phyloP scores from a whole-genome alignment of 2,329 filamentous ascomycete species.

The Stagonosporopsis rhizophila region DNA sequence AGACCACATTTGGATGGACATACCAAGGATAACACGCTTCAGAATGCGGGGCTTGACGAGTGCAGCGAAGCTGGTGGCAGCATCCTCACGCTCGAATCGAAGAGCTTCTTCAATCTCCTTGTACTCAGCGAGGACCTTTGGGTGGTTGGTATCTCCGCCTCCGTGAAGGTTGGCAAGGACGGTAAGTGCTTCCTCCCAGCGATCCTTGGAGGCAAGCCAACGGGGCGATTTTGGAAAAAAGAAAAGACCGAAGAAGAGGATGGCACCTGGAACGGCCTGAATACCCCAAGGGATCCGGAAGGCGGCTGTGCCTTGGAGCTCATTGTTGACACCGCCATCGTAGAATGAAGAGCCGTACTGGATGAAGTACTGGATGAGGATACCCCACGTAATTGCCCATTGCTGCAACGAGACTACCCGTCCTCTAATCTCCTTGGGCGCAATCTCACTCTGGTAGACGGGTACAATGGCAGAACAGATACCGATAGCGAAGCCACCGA shows the following conservation, averaged over 20 bases:
- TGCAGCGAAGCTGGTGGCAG: constrained; percentile 57
- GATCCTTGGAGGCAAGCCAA: constrained; percentile 73
- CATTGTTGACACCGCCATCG: constrained; percentile 51
- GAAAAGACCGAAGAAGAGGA: constrained; percentile 51
- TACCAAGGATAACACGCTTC: constrained; percentile 64
- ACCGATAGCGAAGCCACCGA: constrained; percentile 86
- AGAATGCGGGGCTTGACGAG: constrained; percentile 61
- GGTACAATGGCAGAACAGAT: constrained; percentile 91
- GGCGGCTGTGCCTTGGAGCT: constrained; percentile 53
- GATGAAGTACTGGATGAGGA: constrained; percentile 71
- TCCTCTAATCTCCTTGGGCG: constrained; percentile 56
- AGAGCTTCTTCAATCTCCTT: constrained; percentile 66
- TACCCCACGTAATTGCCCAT: constrained; percentile 76
- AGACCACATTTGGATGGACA: constrained; percentile 39
- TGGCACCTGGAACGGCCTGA: constrained; percentile 51
- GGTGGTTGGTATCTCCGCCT: constrained; percentile 61
- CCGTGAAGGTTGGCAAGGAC: constrained; percentile 64
- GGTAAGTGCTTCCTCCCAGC: constrained; percentile 70
- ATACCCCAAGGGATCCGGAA: constrained; percentile 55
- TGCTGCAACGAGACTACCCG: constrained; percentile 71
- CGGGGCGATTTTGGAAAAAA: constrained; percentile 63
- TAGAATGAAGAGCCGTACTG: constrained; percentile 68
- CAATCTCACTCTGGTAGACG: constrained; percentile 90
- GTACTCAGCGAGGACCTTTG: constrained; percentile 69
- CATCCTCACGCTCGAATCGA: constrained; percentile 62